These are phyloP conservation scores for Candida sojae DNA, from an alignment of 1,139 yeast species.

Conservation along the genomic window DNA sequence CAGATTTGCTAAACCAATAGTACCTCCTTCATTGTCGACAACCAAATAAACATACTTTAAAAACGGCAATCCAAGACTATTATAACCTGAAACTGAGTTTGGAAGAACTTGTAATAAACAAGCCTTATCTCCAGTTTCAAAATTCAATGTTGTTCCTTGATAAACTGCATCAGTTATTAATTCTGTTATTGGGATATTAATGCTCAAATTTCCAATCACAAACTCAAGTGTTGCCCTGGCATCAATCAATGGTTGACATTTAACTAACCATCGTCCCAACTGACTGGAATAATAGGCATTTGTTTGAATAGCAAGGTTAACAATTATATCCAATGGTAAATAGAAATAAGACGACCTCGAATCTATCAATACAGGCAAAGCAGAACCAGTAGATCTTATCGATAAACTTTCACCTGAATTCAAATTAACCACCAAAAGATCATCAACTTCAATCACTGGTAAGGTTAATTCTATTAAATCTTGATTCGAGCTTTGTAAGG, in stretches of 20 bases:
- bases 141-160: slow-evolving; percentile 36
- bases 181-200: slow-evolving; percentile 55
- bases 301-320: slow-evolving; percentile 71
- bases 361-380: slow-evolving; percentile 63
- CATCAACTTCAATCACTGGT: slow-evolving; percentile 62
- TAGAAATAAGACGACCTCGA: slow-evolving; percentile 53
- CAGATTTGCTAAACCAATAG: slow-evolving; percentile 50
- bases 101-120: slow-evolving; percentile 63
- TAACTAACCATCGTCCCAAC: slow-evolving; percentile 62
- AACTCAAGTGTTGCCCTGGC: slow-evolving; percentile 57
- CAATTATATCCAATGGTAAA: slow-evolving; percentile 60
- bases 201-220: slow-evolving; percentile 51
- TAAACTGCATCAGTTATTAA: slow-evolving; percentile 45
- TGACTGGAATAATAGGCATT: slow-evolving; percentile 65
- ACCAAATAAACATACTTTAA: slow-evolving; percentile 60
- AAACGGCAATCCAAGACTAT: slow-evolving; percentile 64
- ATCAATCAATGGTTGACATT: slow-evolving; percentile 47
- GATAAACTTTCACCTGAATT: slow-evolving; percentile 34
- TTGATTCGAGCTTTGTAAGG: slow-evolving; percentile 22
- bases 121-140: slow-evolving; percentile 58
- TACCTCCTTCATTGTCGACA: slow-evolving; percentile 62
- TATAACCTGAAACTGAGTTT: slow-evolving; percentile 50
- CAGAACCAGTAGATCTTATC: slow-evolving; percentile 31
- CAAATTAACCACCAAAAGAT: slow-evolving; percentile 50
- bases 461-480: slow-evolving; percentile 24